These are phyloP conservation scores for Boletus albobrunnescens DNA, from an alignment of 1,284 basidiomycete genomes.

Conservation along the genomic window DNA sequence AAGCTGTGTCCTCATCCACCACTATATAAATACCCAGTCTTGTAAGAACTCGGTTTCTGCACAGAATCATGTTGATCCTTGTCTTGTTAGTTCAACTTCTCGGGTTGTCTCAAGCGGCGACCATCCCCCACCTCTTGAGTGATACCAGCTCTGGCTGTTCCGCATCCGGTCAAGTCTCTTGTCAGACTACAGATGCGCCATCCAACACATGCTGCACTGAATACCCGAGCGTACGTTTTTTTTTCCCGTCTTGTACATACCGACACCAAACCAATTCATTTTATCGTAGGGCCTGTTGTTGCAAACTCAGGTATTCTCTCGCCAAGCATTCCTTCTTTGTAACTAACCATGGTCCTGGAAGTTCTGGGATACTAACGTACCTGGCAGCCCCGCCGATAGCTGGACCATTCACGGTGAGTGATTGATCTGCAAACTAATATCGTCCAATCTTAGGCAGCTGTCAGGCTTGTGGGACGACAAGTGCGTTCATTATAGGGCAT, in stretches of 20 bases:
- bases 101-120: too few relatives aligned
- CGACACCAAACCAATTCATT: not conserved
- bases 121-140: too few relatives aligned
- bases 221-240: constrained; percentile 40
- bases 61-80: too few relatives aligned
- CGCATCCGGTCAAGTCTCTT: constrained; percentile 40
- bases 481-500: not conserved
- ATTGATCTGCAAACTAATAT: not conserved
- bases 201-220: constrained; percentile 52
- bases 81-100: too few relatives aligned
- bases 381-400: constrained; percentile 59
- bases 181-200: constrained; percentile 37
- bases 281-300: constrained; percentile 51
- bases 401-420: constrained; percentile 73
- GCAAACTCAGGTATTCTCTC: constrained; percentile 52
- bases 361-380: constrained; percentile 64
- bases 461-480: constrained; percentile 1
- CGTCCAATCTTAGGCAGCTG: not conserved
- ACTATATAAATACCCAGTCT: too few relatives aligned
- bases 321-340: not conserved
- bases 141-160: constrained; percentile 31
- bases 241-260: not conserved
- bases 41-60: too few relatives aligned
- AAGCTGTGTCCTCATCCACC: too few relatives aligned
- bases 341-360: constrained; percentile 23